A percentile compares a stretch with the other conserved stretches of the same genome.
These are phyloP conservation scores for Cladorrhinum sp. DNA, from an alignment of 2,329 filamentous ascomycete species.

Conservation along the genomic window DNA sequence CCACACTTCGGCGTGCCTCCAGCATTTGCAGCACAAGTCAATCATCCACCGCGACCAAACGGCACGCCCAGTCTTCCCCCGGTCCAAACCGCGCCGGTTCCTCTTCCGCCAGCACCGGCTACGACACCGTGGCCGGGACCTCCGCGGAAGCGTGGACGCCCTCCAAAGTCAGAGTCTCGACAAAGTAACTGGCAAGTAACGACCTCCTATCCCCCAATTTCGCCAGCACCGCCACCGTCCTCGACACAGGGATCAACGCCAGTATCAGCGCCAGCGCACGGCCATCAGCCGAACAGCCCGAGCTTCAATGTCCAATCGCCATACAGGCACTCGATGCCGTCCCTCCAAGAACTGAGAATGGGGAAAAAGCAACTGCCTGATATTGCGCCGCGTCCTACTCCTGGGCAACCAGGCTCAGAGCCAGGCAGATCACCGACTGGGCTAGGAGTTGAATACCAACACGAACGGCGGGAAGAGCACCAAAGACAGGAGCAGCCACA, in stretches of 20 bases:
- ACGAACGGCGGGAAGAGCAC: conserved; percentile 17
- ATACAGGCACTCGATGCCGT: conserved; percentile 9
- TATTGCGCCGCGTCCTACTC: conserved; percentile 19
- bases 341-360: conserved; percentile 9
- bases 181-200: conserved; percentile 25
- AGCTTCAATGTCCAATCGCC: conserved; percentile 3
- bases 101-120: conserved; percentile 18
- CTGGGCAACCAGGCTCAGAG: conserved; percentile 6
- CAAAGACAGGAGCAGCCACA: conserved; percentile 13
- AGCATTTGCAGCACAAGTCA: conserved; percentile 21
- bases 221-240: conserved; percentile 25
- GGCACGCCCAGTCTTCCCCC: conserved; percentile 21
- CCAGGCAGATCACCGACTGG: conserved; percentile 11
- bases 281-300: conserved; percentile 21
- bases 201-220: conserved; percentile 23
- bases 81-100: background rate
- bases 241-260: conserved; percentile 19
- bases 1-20: conserved; percentile 16
- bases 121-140: conserved; percentile 22
- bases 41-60: conserved; percentile 35
- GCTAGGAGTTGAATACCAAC: conserved; percentile 15
- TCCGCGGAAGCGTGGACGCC: conserved; percentile 34
- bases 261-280: conserved; percentile 1
- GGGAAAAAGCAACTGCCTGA: conserved; percentile 16
- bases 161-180: conserved; percentile 33